Evolutionary conservation across 2,329 filamentous ascomycete genomes (phyloP), one percentile per base, ranked within the genome.

Genomic region (Fusarium sp.): DNA sequence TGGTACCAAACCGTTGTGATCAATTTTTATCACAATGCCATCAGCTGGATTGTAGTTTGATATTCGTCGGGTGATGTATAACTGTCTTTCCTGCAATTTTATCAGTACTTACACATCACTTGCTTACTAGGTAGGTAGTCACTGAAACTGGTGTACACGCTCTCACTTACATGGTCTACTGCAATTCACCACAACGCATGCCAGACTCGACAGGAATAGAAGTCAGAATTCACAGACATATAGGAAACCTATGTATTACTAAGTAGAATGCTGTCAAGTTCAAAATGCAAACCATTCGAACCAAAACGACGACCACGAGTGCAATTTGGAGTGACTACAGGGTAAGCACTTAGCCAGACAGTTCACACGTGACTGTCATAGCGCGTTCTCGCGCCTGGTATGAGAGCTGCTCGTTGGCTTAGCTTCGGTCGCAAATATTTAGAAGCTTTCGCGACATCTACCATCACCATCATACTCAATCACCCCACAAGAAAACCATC

Each of bases 401-500:
- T 64, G 62, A 56, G 62, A 63, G 67, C 61, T 65, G 66, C 64
- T 64, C 69, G 66, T 74, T 71, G 71, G 70, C 72, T 73, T 61
- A 70, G 73, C 77, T 75, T 63, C 62, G 57, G 72, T 78, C 77
- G 78, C 75, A 79, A 80, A 80, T 75, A 71, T 80, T 79, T 79
- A 64, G 70, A 69, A 74, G 59, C 71, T 70, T 56, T 63, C 62
- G 64, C 71, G 60, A 69, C 59, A 51, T 45, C 63, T 72, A 77
- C 64, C 48, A 61, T 53, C 52, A 59, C 43, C 53, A 53, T 58
- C 48, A 52, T 30, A 65, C 53, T 52, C 32, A 60, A 53, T 58
- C 51, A 59, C 48, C 45, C 49, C 41, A 49, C 44, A 30, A 62
- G 67, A 45, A 67, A 64, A 71, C 32, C 66, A 43, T 22, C 43